A percentile compares a stretch with the other conserved stretches of the same genome.
Evolutionary conservation across 768 basidiomycete genomes (phyloP).

Genomic region (Kwoniella botswanensis): DNA sequence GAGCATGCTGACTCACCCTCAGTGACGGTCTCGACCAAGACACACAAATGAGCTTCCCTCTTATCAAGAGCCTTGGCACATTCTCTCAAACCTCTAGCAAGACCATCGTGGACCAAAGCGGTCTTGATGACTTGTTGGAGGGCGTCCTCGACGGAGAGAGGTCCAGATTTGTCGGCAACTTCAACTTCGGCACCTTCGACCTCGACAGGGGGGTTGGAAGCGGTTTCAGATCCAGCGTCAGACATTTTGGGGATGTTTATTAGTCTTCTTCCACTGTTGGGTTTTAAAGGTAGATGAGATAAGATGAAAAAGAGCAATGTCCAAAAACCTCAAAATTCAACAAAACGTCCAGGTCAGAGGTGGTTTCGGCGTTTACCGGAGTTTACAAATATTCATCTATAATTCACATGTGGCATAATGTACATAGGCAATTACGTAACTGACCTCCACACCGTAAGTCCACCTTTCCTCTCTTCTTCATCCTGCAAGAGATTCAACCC

Average conservation of each 20-base stretch:
- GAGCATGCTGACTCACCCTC: conserved; percentile 63
- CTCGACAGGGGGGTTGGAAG: conserved; percentile 57
- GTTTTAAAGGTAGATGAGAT: conserved; percentile 18
- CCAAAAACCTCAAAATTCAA: conserved; percentile 4
- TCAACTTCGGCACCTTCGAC: conserved; percentile 78
- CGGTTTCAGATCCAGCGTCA: conserved; percentile 59
- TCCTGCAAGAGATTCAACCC: conserved; percentile 68
- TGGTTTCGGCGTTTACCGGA: conserved; percentile 37
- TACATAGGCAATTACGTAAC: not conserved
- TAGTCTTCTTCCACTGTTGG: conserved; percentile 55
- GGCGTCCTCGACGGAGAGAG: conserved; percentile 88
- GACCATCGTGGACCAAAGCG: conserved; percentile 95
- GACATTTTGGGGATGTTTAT: conserved; percentile 51
- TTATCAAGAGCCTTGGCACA: conserved; percentile 98
- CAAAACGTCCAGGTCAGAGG: no score
- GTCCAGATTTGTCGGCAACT: conserved; percentile 83
- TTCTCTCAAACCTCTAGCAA: conserved; percentile 96
- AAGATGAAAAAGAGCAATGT: conserved; percentile 2
- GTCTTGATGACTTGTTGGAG: conserved; percentile 97
- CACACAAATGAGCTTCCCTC: conserved; percentile 96
- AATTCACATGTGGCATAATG: conserved; percentile 11
- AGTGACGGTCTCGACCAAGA: conserved; percentile 97
- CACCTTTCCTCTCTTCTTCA: conserved; percentile 71
- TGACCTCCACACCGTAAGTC: conserved; percentile 69
- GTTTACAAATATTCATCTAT: conserved; percentile 10